phyloP scores from a whole-genome alignment of 1,284 basidiomycete species.

The Leccinum pachyderme region DNA sequence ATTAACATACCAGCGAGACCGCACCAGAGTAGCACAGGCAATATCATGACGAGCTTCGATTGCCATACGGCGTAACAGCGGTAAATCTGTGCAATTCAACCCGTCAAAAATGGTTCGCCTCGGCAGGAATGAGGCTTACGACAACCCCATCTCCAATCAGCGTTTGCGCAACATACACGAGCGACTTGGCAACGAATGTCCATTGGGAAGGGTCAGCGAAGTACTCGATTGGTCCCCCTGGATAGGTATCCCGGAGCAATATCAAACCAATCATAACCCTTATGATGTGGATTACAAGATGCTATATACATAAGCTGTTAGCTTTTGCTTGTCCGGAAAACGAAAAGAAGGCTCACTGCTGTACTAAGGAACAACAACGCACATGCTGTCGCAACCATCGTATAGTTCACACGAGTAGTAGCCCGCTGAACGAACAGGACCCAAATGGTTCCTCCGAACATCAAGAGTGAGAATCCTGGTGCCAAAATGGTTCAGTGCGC shows the following conservation, averaged over 20 bases:
- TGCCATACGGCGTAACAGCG: conserved; percentile 1
- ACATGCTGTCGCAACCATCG: conserved; percentile 3
- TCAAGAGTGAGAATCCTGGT: conserved; percentile 8
- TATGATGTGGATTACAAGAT: background rate
- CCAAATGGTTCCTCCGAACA: conserved; percentile 9
- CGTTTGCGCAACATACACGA: background rate
- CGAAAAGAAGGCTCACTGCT: background rate
- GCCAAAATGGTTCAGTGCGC: background rate
- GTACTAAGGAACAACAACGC: conserved; percentile 5
- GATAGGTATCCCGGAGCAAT: background rate
- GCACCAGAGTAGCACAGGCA: background rate
- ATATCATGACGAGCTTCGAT: background rate
- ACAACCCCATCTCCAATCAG: background rate
- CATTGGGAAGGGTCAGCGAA: background rate
- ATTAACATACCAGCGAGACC: background rate
- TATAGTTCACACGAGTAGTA: background rate
- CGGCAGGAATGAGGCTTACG: background rate
- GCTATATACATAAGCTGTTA: background rate
- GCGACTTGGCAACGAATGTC: background rate
- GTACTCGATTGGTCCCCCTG: background rate
- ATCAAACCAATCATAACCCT: background rate
- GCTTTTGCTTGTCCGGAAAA: background rate
- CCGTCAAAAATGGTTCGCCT: background rate
- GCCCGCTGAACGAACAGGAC: background rate
- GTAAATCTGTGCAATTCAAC: background rate